A percentile compares a stretch with the other conserved stretches of the same genome.
These are phyloP conservation scores for Chara braunii DNA, from an alignment of 139 green algal genomes.

Conservation along the genomic window DNA sequence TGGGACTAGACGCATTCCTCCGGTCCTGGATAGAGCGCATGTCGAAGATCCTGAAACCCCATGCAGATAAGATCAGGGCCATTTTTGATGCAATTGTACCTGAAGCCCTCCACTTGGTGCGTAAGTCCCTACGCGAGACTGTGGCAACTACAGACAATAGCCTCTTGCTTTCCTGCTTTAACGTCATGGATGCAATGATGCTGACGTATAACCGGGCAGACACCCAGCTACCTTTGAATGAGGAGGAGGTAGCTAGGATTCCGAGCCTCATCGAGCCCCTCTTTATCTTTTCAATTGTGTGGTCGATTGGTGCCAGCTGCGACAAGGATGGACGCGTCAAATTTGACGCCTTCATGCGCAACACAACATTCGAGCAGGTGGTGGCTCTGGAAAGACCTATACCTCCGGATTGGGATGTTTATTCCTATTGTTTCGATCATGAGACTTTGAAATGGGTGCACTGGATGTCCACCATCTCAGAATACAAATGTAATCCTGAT, in stretches of 20 bases:
- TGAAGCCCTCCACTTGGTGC: slow-evolving; percentile 51
- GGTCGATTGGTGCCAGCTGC: slow-evolving; percentile 62
- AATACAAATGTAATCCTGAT: slow-evolving; percentile 62
- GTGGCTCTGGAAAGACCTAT: slow-evolving; percentile 8
- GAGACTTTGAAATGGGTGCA: slow-evolving; percentile 50
- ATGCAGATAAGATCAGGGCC: slow-evolving; percentile 21
- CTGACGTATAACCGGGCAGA: slow-evolving; percentile 11
- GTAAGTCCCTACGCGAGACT: slow-evolving; percentile 62
- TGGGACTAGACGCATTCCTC: slow-evolving; percentile 60
- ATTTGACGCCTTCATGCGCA: slow-evolving; percentile 56
- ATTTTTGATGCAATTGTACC: slow-evolving; percentile 61
- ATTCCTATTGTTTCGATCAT: slow-evolving; percentile 58
- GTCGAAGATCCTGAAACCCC: slow-evolving; percentile 27
- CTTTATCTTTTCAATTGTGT: slow-evolving; percentile 66
- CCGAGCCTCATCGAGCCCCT: slow-evolving; percentile 44
- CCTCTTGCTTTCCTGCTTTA: slow-evolving; percentile 60
- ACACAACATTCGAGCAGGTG: not conserved
- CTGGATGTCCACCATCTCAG: slow-evolving; percentile 64
- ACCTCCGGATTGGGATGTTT: slow-evolving; percentile 12
- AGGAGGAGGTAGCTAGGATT: slow-evolving; percentile 46
- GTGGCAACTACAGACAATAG: slow-evolving; percentile 59
- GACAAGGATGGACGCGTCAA: slow-evolving; percentile 50
- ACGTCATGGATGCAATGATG: slow-evolving; percentile 61
- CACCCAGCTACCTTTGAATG: slow-evolving; percentile 36
- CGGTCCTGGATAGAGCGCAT: slow-evolving; percentile 56